A percentile compares a stretch with the other conserved stretches of the same genome.
Evolutionary conservation across 2,329 filamentous ascomycete species (phyloP).

Genomic region (Trichoderma oligosporum): DNA sequence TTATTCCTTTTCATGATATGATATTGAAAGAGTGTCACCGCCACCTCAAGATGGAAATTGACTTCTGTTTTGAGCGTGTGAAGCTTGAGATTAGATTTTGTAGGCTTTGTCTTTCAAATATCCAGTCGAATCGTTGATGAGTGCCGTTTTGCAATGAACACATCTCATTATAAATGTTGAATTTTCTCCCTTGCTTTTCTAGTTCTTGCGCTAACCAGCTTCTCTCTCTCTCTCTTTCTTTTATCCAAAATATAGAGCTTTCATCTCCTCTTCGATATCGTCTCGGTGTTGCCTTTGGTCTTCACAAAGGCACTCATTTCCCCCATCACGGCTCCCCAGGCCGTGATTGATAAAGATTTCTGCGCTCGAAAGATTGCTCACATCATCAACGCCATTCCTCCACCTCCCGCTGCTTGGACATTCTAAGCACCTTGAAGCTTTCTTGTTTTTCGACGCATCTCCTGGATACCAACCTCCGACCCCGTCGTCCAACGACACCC

Average conservation of each 20-base stretch:
- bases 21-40: too few relatives aligned
- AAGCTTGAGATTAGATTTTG: background rate
- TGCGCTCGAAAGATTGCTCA: slow-evolving; percentile 60
- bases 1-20: too few relatives aligned
- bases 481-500: slow-evolving; percentile 56
- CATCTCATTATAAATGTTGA: background rate
- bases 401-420: slow-evolving; percentile 48
- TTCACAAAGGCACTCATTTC: slow-evolving; percentile 55
- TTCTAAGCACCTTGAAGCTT: slow-evolving; percentile 48
- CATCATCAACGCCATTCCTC: slow-evolving; percentile 63
- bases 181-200: background rate
- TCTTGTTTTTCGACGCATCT: slow-evolving; percentile 50
- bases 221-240: background rate
- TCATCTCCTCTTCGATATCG: slow-evolving; percentile 2
- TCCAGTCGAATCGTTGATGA: too few relatives aligned
- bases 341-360: slow-evolving; percentile 68
- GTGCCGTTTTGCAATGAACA: background rate
- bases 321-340: slow-evolving; percentile 58
- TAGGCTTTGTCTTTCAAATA: too few relatives aligned
- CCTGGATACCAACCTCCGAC: slow-evolving; percentile 44
- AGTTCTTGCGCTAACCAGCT: background rate
- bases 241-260: slow-evolving; percentile 1
- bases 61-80: background rate
- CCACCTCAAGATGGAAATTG: background rate
- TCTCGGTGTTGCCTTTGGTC: slow-evolving; percentile 60